A percentile compares a stretch with the other conserved stretches of the same genome.
phyloP scores from a whole-genome alignment of 257 asterid genomes.

The Gentiana straminea region DNA sequence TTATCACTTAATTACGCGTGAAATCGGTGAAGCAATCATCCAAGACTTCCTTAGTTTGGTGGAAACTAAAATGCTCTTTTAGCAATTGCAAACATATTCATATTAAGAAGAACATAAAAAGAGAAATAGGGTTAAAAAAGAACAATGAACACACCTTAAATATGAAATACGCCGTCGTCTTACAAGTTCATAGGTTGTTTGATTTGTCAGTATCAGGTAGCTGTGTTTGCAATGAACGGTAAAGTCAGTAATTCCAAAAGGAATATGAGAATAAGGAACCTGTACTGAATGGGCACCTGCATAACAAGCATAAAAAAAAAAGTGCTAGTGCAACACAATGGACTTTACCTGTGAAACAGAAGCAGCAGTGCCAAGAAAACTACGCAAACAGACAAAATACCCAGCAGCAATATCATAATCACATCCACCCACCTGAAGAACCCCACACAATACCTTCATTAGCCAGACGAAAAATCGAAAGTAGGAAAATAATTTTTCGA shows the following conservation, averaged over 20 bases:
- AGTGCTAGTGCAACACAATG: too few species aligned
- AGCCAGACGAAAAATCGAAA: slow-evolving; percentile 3
- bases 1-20: too few species aligned
- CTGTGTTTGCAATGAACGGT: slow-evolving; percentile 33
- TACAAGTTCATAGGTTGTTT: slow-evolving; percentile 93
- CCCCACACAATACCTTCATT: slow-evolving; percentile 10
- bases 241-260: slow-evolving; percentile 7
- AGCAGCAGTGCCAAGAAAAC: slow-evolving; percentile 76
- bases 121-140: neutral
- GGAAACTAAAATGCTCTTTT: too few species aligned
- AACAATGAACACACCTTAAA: slow-evolving; percentile 49
- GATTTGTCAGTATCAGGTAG: slow-evolving; percentile 85
- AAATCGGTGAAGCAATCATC: too few species aligned
- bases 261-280: too few species aligned
- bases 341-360: slow-evolving; percentile 67
- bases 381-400: slow-evolving; percentile 45
- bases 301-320: too few species aligned
- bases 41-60: too few species aligned
- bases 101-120: neutral
- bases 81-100: too few species aligned
- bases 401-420: slow-evolving; percentile 59
- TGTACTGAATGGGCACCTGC: neutral
- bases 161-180: slow-evolving; percentile 75
- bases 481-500: neutral
- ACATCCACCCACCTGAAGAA: slow-evolving; percentile 75